Base-by-base conservation (phyloP, 768 basidiomycete species). In the Sarcodon sp. region DNA sequence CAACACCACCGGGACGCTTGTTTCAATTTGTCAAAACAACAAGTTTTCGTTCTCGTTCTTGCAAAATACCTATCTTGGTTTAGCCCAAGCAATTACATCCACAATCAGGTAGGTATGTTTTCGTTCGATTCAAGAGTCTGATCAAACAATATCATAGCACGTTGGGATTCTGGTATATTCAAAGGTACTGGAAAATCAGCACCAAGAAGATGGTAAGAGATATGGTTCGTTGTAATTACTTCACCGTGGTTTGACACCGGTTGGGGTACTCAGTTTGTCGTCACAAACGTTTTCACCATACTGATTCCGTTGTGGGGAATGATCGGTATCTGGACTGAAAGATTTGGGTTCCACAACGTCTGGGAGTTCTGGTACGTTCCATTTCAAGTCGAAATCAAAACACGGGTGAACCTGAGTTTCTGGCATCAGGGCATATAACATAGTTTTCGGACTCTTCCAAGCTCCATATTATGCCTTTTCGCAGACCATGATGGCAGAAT, bases 391-490 rank as follows among this genome's bases (percentile, higher is more conserved):
- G 21, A 27, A 27, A 27, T 27, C 4, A 27, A 18, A 27, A 27
- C 21, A 27, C 21, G 4, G 21, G 21, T 27, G 21, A 27, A 27
- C 21, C 21, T 27, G 21, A 27, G 21, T 27, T 27, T 27, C 21
- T 27, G 21, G 21, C 21, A 27, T 27, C 51, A 83, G 82, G 80
- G 79, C 76, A 4, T 90, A 89, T 65, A 88, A 87, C 50, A 69
- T 87, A 44, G 63, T 88, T 3, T 86, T 83, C 54, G 86, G 87
- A 10, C 63, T 89, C 7, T 87, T 87, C 70, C 83, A 89, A 66
- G 83, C 83, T 1, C 88, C 88, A 0, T 92, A 88, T 64, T 91
- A 87, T 58, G 85, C 89, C 1, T 87, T 83, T 59, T 79, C 86
- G 3, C 81, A 86, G 59, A 87, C 84, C 0, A 84, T 87, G 82